These are phyloP conservation scores for Firmiana major DNA, from an alignment of 345 rosid genomes.

Conservation along the genomic window DNA sequence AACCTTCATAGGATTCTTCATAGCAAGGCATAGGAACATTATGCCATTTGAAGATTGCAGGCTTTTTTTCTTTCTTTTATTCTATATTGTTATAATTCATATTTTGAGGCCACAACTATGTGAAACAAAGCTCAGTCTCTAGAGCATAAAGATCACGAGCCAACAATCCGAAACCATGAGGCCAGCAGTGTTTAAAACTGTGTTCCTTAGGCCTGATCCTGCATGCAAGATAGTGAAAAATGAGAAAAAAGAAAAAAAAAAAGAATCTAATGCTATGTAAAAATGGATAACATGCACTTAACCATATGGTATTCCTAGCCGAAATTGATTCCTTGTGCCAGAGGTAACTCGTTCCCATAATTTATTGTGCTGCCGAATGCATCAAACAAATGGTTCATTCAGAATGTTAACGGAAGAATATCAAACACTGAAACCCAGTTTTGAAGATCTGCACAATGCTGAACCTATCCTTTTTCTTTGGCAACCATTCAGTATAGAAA, in stretches of 20 bases:
- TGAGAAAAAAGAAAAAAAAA: background rate
- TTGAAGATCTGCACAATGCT: background rate
- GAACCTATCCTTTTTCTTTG: background rate
- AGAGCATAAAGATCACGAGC: background rate
- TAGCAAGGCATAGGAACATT: background rate
- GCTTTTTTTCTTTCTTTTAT: background rate
- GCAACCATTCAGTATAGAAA: background rate
- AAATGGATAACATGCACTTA: background rate
- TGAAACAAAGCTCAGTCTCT: background rate
- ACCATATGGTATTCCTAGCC: slow-evolving; percentile 34
- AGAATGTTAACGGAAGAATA: background rate
- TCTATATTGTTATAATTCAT: background rate
- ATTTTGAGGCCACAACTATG: background rate
- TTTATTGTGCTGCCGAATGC: slow-evolving; percentile 68
- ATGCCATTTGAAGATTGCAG: background rate
- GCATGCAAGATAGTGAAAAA: background rate
- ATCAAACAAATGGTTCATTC: background rate
- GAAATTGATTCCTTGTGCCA: slow-evolving; percentile 97
- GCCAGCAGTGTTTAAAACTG: background rate
- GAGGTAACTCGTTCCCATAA: slow-evolving; percentile 85
- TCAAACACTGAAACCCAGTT: background rate
- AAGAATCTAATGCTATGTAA: background rate
- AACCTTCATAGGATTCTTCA: background rate
- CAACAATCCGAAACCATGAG: background rate
- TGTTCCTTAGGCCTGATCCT: slow-evolving; percentile 7